Evolutionary conservation across 306 rosid genomes (phyloP).

Genomic region (Sicyos edulis): DNA sequence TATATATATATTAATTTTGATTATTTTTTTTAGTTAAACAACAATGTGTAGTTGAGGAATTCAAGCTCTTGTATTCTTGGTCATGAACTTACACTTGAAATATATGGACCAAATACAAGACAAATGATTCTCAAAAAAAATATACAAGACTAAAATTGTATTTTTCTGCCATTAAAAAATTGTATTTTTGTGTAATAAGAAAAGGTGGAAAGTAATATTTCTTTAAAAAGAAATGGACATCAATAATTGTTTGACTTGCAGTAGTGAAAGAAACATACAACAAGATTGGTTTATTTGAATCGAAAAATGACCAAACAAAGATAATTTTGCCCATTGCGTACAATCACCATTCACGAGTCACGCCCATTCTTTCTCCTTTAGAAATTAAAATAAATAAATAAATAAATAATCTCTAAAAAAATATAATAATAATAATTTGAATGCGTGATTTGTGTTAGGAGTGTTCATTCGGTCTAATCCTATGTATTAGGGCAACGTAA

Average conservation of each 20-base stretch:
- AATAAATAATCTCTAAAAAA: not conserved
- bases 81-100: too few relatives aligned
- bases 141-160: too few relatives aligned
- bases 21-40: too few relatives aligned
- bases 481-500: too few relatives aligned
- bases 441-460: not conserved
- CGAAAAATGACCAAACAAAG: not conserved
- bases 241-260: slow-evolving; percentile 8
- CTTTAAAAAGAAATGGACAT: not conserved
- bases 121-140: too few relatives aligned
- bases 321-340: not conserved
- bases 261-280: slow-evolving; percentile 6
- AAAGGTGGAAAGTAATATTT: not conserved
- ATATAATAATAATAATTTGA: not conserved
- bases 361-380: not conserved
- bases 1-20: too few relatives aligned
- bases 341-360: not conserved
- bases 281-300: slow-evolving; percentile 6
- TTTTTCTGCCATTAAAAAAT: too few relatives aligned
- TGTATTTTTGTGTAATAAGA: too few relatives aligned
- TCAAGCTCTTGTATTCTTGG: too few relatives aligned
- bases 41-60: too few relatives aligned
- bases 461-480: too few relatives aligned
- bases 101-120: too few relatives aligned
- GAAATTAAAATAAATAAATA: not conserved